Evolutionary conservation across 192 early-diverging fungal species (phyloP).

Genomic region (Coemansia sp.): DNA sequence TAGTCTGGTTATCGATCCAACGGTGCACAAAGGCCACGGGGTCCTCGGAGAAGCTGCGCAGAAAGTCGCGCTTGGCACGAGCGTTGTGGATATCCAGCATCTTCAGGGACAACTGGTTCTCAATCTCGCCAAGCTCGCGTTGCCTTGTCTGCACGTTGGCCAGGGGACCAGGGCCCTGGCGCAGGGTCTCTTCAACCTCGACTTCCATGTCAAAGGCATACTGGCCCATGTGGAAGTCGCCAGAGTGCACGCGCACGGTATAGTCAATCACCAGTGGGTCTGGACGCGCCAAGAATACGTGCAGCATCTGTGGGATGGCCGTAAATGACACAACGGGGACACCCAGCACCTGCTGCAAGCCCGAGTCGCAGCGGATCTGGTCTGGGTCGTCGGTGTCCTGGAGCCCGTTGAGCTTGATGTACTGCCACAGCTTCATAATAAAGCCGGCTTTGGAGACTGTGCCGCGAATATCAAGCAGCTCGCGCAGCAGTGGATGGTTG

Average conservation of each 20-base stretch:
- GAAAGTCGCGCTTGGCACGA: slow-evolving; percentile 90
- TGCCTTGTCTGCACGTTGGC: slow-evolving; percentile 48
- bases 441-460: slow-evolving; percentile 50
- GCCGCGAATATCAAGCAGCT: slow-evolving; percentile 72
- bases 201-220: slow-evolving; percentile 93
- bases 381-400: slow-evolving; percentile 90
- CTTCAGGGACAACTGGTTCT: slow-evolving; percentile 67
- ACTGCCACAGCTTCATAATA: slow-evolving; percentile 92
- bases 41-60: slow-evolving; percentile 81
- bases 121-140: slow-evolving; percentile 54
- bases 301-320: slow-evolving; percentile 78
- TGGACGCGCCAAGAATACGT: slow-evolving; percentile 67
- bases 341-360: slow-evolving; percentile 69
- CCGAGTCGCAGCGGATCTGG: slow-evolving; percentile 79
- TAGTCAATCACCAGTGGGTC: slow-evolving; percentile 92
- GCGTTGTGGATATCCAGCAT: slow-evolving; percentile 84
- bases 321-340: slow-evolving; percentile 70
- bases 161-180: slow-evolving; percentile 57
- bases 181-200: slow-evolving; percentile 76
- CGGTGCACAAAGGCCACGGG: slow-evolving; percentile 88
- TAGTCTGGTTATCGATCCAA: slow-evolving; percentile 90
- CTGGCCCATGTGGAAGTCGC: slow-evolving; percentile 72
- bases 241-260: slow-evolving; percentile 70
- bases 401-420: slow-evolving; percentile 88
- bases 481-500: slow-evolving; percentile 63